Percentiles rank a stretch among this genome's conserved stretches.
Conservation (phyloP, 2,329 filamentous ascomycete species). For the Paradendryphiella salina region DNA sequence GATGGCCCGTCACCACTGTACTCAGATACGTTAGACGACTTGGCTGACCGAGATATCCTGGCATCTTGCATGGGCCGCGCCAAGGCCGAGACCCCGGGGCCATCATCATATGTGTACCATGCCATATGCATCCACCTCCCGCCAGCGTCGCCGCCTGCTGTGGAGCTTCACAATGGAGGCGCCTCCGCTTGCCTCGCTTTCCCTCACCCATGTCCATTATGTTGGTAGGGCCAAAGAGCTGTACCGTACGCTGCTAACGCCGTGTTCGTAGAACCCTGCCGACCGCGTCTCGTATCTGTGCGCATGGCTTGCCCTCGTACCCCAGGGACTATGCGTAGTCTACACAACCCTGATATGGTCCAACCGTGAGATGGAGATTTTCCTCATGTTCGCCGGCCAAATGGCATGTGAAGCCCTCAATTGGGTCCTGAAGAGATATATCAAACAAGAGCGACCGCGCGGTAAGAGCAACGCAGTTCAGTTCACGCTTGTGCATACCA, state of each 20-base stretch:
- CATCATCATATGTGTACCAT: conserved; percentile 5
- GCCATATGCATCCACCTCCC: conserved; percentile 11
- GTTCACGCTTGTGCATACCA: neutral
- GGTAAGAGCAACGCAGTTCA: conserved; percentile 56
- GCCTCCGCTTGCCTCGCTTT: conserved; percentile 79
- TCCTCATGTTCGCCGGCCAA: conserved; percentile 89
- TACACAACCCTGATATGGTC: conserved; percentile 91
- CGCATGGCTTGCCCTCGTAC: conserved; percentile 91
- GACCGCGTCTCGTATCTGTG: conserved; percentile 84
- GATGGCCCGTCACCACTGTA: too few species aligned
- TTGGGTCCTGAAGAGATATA: conserved; percentile 82
- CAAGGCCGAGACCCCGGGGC: conserved; percentile 10
- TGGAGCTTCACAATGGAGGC: conserved; percentile 48
- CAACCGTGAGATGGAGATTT: conserved; percentile 85
- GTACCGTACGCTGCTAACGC: conserved; percentile 20
- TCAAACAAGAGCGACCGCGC: conserved; percentile 86
- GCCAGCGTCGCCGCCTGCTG: neutral
- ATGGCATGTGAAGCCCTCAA: conserved; percentile 90
- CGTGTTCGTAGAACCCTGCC: conserved; percentile 69
- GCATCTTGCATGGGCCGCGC: conserved; percentile 3
- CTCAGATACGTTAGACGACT: too few species aligned
- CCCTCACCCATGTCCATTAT: conserved; percentile 95
- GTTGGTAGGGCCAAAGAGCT: conserved; percentile 55
- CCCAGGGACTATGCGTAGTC: conserved; percentile 85
- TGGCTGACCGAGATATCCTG: neutral